phyloP scores from a whole-genome alignment of 2,329 filamentous ascomycete genomes.

The Penicillium sp. region DNA sequence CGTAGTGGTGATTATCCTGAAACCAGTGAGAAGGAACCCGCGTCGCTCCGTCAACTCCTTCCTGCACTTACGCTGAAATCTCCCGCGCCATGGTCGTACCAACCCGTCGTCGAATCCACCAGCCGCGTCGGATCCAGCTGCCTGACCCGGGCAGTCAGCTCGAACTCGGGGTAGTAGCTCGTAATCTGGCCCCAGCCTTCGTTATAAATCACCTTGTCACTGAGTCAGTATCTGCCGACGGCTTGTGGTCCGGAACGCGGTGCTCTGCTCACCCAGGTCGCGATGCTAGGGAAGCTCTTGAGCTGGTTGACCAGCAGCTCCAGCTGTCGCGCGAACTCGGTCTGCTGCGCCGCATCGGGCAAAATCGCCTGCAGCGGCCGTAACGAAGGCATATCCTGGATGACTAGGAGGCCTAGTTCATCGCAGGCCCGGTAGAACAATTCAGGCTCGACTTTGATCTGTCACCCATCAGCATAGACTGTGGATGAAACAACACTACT shows the following conservation, averaged over 20 bases:
- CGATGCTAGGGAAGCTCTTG: conserved; percentile 63
- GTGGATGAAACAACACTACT: not conserved
- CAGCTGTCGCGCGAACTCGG: conserved; percentile 64
- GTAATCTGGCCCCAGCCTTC: conserved; percentile 67
- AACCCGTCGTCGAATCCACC: conserved; percentile 62
- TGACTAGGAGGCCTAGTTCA: conserved; percentile 61
- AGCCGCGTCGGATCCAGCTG: conserved; percentile 62
- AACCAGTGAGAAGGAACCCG: not conserved
- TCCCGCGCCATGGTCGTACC: conserved; percentile 66
- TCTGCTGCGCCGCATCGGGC: conserved; percentile 52
- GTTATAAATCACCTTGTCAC: conserved; percentile 63
- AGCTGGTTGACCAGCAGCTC: conserved; percentile 61
- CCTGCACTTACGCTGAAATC: conserved; percentile 51
- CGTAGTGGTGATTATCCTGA: conserved; percentile 69
- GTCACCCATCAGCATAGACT: not conserved
- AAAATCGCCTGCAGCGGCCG: conserved; percentile 40
- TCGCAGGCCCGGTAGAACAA: conserved; percentile 68
- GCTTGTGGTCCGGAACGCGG: not conserved
- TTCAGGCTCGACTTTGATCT: conserved; percentile 66
- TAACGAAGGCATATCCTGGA: conserved; percentile 70
- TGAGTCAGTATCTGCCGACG: not conserved
- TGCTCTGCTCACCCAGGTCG: conserved; percentile 55
- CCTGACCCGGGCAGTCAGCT: conserved; percentile 55
- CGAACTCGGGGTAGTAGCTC: conserved; percentile 54
- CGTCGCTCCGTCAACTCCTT: not conserved